Evolutionary conservation across 192 early-diverging fungal genomes (phyloP), one percentile per base, ranked within the genome.

Genomic region (Gigaspora rosea): DNA sequence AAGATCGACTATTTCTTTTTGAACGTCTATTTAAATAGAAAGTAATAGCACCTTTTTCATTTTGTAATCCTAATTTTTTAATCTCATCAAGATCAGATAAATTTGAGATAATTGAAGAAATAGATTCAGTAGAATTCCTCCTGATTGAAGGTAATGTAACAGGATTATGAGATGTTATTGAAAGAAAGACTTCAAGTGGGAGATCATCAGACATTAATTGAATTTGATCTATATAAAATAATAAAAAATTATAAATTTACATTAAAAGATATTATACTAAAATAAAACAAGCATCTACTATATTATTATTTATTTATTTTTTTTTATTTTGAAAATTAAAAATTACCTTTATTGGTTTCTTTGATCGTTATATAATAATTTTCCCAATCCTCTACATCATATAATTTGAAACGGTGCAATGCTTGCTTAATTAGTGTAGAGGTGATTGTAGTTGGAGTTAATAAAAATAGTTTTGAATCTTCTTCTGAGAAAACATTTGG

Each of bases 331-430:
- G 41, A 41, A 41, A 41, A 6, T 41, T 41, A 41, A 67, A 4
- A 50, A 46, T 1, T 11, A 86, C 88, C 88, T 76, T 85, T 84
- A 69, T 89, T 82, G 51, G 82, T 63, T 18, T 80, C 78, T 77
- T 87, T 86, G 8, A 89, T 84, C 6, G 85, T 84, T 13, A 89
- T 67, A 74, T 78, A 87, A 76, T 87, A 89, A 66, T 82, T 81
- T 20, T 75, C 78, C 41, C 51, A 71, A 7, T 78, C 71, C 13
- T 82, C 76, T 73, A 85, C 85, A 71, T 78, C 81, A 52, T 86
- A 78, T 32, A 90, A 80, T 69, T 83, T 82, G 61, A 90, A 90
- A 67, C 85, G 84, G 33, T 82, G 78, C 41, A 90, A 78, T 2
- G 88, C 84, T 35, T 85, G 82, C 48, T 83, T 82, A 5, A 88